A percentile compares a stretch with the other conserved stretches of the same genome.
These are phyloP conservation scores for Phytophthora sansomeana DNA, from an alignment of 352 stramenopile genomes.

Conservation along the genomic window DNA sequence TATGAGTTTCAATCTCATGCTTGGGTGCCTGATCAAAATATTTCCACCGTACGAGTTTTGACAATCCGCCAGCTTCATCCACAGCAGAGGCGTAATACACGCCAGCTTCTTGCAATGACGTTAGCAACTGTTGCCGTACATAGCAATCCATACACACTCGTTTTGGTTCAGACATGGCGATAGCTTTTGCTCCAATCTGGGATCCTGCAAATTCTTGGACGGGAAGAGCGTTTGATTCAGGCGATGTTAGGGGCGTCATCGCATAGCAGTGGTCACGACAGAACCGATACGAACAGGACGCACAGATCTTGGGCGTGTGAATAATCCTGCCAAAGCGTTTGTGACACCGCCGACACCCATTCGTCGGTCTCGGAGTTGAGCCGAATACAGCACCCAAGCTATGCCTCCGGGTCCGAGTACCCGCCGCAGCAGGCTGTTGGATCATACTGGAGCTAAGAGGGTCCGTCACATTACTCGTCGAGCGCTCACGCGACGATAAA, in stretches of 20 bases:
- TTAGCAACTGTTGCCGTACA: conserved; percentile 60
- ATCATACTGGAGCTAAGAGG: conserved; percentile 28
- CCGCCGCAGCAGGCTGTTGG: conserved; percentile 1
- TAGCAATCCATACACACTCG: conserved; percentile 63
- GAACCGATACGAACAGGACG: conserved; percentile 57
- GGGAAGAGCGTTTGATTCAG: conserved; percentile 22
- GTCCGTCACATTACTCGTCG: conserved; percentile 29
- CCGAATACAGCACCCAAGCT: conserved; percentile 28
- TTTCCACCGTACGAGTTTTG: conserved; percentile 59
- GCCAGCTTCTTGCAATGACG: conserved; percentile 43
- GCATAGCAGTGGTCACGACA: conserved; percentile 58
- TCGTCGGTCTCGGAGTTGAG: conserved; percentile 9
- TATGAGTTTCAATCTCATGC: conserved; percentile 45
- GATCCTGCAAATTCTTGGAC: conserved; percentile 6
- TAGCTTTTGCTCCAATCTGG: conserved; percentile 10
- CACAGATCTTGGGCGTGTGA: conserved; percentile 55
- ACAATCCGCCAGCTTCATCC: conserved; percentile 58
- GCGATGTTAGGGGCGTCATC: conserved; percentile 26
- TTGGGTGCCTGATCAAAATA: conserved; percentile 66
- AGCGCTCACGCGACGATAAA: conserved; percentile 11
- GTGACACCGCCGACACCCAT: conserved; percentile 50
- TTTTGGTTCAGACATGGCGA: conserved; percentile 10
- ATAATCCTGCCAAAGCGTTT: conserved; percentile 57
- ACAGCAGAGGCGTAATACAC: conserved; percentile 49
- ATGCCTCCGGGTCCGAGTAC: conserved; percentile 21